These are phyloP conservation scores for Chalaropsis ovoidea DNA, from an alignment of 2,329 filamentous ascomycete genomes.

Conservation along the genomic window DNA sequence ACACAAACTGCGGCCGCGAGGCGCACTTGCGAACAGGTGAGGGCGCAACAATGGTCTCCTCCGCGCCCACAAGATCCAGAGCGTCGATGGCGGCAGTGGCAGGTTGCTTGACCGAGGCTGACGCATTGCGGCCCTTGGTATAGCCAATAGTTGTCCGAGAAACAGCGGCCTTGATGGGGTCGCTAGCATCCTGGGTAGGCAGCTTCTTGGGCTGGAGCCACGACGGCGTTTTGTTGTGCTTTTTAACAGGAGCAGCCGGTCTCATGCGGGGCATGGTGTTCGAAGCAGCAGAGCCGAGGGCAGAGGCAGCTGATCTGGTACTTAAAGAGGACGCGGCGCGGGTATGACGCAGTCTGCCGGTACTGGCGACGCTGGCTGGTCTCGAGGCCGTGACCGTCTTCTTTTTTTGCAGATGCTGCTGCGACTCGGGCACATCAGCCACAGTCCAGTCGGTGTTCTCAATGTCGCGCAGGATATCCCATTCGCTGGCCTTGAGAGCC, in stretches of 20 bases:
- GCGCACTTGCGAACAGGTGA: constrained; percentile 27
- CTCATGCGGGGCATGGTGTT: constrained; percentile 38
- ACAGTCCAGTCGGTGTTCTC: constrained; percentile 53
- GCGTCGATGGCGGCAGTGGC: neutral
- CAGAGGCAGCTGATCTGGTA: constrained; percentile 18
- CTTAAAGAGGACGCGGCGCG: constrained; percentile 21
- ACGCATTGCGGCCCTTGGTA: constrained; percentile 58
- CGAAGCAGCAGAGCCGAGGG: constrained; percentile 11
- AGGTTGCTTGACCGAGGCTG: constrained; percentile 26
- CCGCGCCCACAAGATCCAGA: neutral
- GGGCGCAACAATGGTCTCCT: constrained; percentile 11
- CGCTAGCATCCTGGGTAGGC: constrained; percentile 19
- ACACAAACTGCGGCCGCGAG: constrained; percentile 44
- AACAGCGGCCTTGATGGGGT: constrained; percentile 36
- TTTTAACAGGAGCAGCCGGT: constrained; percentile 10
- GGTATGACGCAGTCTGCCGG: constrained; percentile 17
- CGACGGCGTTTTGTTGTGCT: constrained; percentile 18
- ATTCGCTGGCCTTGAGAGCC: constrained; percentile 50
- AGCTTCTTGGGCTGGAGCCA: constrained; percentile 23
- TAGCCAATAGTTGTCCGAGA: constrained; percentile 81
- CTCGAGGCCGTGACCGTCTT: constrained; percentile 24
- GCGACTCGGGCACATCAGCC: constrained; percentile 43
- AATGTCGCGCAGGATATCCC: constrained; percentile 56
- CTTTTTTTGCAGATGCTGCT: constrained; percentile 21
- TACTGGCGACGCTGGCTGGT: constrained; percentile 17